phyloP scores from a whole-genome alignment of 371 early-diverging fungal species.

The Mucor lusitanicus region DNA sequence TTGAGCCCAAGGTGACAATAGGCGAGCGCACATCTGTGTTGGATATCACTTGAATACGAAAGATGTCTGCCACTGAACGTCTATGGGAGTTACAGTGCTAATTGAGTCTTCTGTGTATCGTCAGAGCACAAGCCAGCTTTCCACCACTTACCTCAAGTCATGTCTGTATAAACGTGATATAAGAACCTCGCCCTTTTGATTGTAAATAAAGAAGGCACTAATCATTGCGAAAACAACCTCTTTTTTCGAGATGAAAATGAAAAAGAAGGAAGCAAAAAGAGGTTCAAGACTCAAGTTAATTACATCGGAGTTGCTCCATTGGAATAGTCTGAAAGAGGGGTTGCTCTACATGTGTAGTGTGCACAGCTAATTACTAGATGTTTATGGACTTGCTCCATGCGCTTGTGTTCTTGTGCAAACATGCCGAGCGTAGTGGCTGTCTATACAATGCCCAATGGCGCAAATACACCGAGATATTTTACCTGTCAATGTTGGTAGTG shows the following conservation, averaged over 20 bases:
- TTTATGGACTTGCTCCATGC: background rate
- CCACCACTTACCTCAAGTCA: constrained; percentile 84
- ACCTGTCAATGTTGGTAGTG: too few relatives aligned
- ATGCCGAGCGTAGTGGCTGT: too few relatives aligned
- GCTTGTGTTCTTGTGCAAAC: background rate
- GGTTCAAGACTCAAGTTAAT: background rate
- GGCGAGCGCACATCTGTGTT: constrained; percentile 90
- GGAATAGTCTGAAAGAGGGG: background rate
- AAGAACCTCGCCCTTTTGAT: constrained; percentile 97
- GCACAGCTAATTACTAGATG: background rate
- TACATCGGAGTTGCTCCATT: background rate
- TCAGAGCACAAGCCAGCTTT: background rate
- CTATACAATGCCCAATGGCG: too few relatives aligned
- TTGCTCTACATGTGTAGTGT: background rate
- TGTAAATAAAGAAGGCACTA: constrained; percentile 92
- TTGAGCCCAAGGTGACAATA: constrained; percentile 86
- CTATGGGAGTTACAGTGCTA: constrained; percentile 40
- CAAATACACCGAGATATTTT: too few relatives aligned
- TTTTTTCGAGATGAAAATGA: constrained; percentile 8
- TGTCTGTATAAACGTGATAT: constrained; percentile 93
- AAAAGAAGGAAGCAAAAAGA: constrained; percentile 4
- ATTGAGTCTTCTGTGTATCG: background rate
- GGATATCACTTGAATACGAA: constrained; percentile 96
- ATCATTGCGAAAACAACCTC: constrained; percentile 60
- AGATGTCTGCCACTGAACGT: constrained; percentile 93